Base-by-base conservation (phyloP, 257 asterid species). In the Nicotiana undulata region DNA sequence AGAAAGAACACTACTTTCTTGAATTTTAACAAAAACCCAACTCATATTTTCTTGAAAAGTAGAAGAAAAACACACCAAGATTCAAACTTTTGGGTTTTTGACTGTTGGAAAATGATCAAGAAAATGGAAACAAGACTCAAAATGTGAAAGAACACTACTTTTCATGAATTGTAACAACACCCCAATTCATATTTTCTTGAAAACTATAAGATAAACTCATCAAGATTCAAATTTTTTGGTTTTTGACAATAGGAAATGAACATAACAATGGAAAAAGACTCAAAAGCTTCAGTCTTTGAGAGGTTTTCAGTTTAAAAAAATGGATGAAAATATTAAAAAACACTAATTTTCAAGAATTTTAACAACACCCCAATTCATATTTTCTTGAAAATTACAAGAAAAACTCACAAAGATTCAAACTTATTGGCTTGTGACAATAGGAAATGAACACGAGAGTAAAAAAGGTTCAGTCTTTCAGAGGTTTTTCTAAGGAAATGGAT, bases 1-100 rank as follows among this genome's bases (percentile, higher is more conserved):
- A 64, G 94, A 83, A 85, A 87, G 83, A 83, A 81, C 79, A 70
- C 84, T 83, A 51, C 78, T 83, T 40, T 82, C 90, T 79, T 88
- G 85, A 76, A 83, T 83, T 82, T 85, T 86, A 75, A 85, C 26
- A 64, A 63, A 74, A 81, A 83, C 72, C 85, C 82, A 76, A 22
- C 55, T 59, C 90, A 88, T 91, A 1, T 80, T 86, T 79, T 51
- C 81, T 72, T 63, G 66, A 77, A 70, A 52, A 72, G 13, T 63
- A 40, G 26, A 79, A 26, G 29, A 67, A n/a, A 80, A 78, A 31
- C 65, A 20, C 66, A 81, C 75, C 63, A 88, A 85, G 74, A 64
- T 16, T 64, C 74, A 31, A 59, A n/a, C 61, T 83, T 85, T 59
- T 67, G 18, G 17, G 44, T 4, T 32, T 32, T 5, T 32, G 52